phyloP scores from a whole-genome alignment of 345 rosid genomes.

The Euphorbia tirucalli region DNA sequence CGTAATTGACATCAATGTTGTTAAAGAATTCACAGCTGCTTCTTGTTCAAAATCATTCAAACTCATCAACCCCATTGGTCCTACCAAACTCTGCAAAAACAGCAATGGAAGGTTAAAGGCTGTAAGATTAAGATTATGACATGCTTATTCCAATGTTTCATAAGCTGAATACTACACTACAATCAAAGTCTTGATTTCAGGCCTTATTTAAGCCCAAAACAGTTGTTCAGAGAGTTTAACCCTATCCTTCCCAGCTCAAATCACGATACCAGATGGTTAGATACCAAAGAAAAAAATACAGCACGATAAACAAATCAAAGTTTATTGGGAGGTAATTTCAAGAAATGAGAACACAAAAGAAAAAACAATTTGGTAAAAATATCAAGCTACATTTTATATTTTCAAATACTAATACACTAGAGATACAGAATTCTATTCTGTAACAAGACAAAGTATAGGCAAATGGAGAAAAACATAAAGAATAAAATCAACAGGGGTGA shows the following conservation, averaged over 20 bases:
- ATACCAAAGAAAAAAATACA: background rate
- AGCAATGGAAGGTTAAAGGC: constrained; percentile 11
- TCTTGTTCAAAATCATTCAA: constrained; percentile 55
- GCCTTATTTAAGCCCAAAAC: background rate
- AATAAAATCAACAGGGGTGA: background rate
- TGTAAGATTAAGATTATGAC: background rate
- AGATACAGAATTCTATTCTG: background rate
- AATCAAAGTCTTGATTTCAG: too few relatives aligned
- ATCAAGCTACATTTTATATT: background rate
- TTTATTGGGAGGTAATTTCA: background rate
- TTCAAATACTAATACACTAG: background rate
- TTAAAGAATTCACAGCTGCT: constrained; percentile 66
- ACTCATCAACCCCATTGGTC: constrained; percentile 81
- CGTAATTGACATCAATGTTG: constrained; percentile 73
- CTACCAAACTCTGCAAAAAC: constrained; percentile 58
- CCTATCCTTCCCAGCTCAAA: too few relatives aligned
- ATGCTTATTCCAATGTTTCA: background rate
- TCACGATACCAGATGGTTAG: background rate
- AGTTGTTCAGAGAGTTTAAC: background rate
- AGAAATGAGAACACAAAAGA: background rate
- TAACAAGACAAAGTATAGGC: background rate
- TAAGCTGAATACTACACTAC: constrained; percentile 1
- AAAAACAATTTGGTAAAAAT: background rate
- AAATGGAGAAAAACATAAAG: background rate
- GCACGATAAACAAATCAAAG: background rate